phyloP scores from a whole-genome alignment of 352 stramenopile genomes.

The Phytophthora melonis region DNA sequence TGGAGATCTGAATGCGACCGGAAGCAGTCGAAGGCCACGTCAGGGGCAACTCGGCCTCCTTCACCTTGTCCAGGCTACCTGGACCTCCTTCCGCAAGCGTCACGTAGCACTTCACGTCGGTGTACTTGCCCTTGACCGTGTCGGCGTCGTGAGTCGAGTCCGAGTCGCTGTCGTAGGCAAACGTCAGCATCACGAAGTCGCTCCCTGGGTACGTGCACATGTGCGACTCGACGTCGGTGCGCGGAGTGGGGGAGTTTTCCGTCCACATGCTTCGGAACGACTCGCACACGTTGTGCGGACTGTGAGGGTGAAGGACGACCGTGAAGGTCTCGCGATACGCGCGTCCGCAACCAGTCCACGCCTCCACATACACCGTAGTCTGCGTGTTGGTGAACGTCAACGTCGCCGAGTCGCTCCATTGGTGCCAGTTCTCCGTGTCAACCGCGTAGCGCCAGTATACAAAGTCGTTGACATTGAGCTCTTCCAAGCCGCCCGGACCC shows the following conservation, averaged over 20 bases:
- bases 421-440: slow-evolving; percentile 14
- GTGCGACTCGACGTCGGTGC: background rate
- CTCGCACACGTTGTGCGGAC: slow-evolving; percentile 14
- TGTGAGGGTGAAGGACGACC: slow-evolving; percentile 50
- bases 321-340: slow-evolving; percentile 37
- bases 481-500: background rate
- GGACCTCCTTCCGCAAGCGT: slow-evolving; percentile 13
- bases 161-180: slow-evolving; percentile 25
- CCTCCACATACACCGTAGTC: slow-evolving; percentile 54
- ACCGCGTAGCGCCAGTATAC: slow-evolving; percentile 67
- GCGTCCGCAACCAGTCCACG: slow-evolving; percentile 62
- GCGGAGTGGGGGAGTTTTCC: slow-evolving; percentile 18
- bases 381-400: slow-evolving; percentile 40
- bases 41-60: background rate
- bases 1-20: slow-evolving; percentile 16
- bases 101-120: slow-evolving; percentile 37
- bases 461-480: slow-evolving; percentile 17
- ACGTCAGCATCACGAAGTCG: slow-evolving; percentile 32
- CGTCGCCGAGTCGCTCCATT: slow-evolving; percentile 2
- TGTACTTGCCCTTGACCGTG: slow-evolving; percentile 36
- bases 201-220: slow-evolving; percentile 33
- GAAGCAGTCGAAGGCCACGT: background rate
- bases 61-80: slow-evolving; percentile 2
- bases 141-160: background rate
- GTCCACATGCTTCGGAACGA: slow-evolving; percentile 31